These are phyloP conservation scores for Lactifluus echinatus DNA, from an alignment of 768 basidiomycete genomes.

Conservation along the genomic window DNA sequence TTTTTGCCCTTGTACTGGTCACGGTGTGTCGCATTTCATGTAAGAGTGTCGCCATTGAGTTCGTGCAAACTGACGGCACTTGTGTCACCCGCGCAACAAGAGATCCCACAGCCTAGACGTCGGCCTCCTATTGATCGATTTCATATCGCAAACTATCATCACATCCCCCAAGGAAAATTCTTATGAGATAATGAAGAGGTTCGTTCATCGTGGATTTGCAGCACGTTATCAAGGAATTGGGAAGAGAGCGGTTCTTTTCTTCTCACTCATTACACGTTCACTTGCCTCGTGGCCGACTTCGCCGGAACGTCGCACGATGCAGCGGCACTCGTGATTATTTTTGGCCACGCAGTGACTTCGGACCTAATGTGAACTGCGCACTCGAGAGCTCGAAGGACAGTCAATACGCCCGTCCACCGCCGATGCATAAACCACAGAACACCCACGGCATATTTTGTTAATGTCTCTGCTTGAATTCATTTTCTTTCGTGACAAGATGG, in stretches of 20 bases:
- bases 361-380: neutral
- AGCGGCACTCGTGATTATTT: neutral
- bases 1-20: neutral
- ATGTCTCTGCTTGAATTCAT: neutral
- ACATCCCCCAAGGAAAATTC: neutral
- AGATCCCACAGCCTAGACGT: neutral
- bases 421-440: neutral
- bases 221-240: neutral
- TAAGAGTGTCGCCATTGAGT: neutral
- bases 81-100: neutral
- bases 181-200: neutral
- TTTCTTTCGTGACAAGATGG: neutral
- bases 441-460: neutral
- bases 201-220: neutral
- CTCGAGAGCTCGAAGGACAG: neutral
- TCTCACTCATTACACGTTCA: neutral
- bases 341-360: neutral
- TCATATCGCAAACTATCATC: neutral
- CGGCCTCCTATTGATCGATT: neutral
- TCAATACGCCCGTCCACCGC: neutral
- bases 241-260: neutral
- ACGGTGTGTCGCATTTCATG: neutral
- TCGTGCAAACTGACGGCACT: neutral
- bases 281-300: slow-evolving; percentile 12
- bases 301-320: neutral